Evolutionary conservation across 768 basidiomycete genomes (phyloP), one percentile per base, ranked within the genome.

Genomic region (Ramaria sp.): DNA sequence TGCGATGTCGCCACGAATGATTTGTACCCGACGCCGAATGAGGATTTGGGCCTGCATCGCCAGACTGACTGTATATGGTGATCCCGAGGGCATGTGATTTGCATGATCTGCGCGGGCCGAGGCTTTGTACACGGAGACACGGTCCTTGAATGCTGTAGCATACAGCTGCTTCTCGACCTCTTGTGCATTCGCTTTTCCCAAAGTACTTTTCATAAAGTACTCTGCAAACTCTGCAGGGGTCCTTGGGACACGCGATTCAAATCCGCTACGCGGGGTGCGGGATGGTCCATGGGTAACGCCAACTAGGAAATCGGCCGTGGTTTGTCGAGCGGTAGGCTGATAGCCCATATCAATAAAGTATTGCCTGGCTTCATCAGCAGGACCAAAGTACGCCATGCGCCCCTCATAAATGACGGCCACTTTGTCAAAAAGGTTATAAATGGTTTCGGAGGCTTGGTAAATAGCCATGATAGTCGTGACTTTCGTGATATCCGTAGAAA

Each of bases 231-330:
- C 81, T 2, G 65, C 70, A 0, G 84, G 74, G 0, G 78, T 78
- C 30, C 72, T 70, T 0, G 84, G 83, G 0, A 71, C 68, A 15
- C 64, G 65, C 0, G 56, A 51, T 15, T 70, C 66, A 41, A 72
- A 67, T 2, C 72, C 75, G 1, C 67, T 48, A 22, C 78, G 75
- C 3, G 71, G 62, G 16, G 71, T 76, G 44, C 86, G 81, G 0
- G 74, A 79, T 20, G 70, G 71, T 1, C 81, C 76, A 58, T 85
- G 80, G 42, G 70, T 72, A 57, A 70, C 70, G 18, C 69, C 67
- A 20, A 87, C 88, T 18, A 93, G 75, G 65, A 87, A 93, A 64
- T 93, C 90, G 10, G 89, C 81, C 13, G 86, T 88, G 60, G 81
- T 88, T 66, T 93, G 90, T 38, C 89, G 82, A 52, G 86, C 84